phyloP scores from a whole-genome alignment of 371 early-diverging fungal species.

The Paraphysoderma sedebokerense region DNA sequence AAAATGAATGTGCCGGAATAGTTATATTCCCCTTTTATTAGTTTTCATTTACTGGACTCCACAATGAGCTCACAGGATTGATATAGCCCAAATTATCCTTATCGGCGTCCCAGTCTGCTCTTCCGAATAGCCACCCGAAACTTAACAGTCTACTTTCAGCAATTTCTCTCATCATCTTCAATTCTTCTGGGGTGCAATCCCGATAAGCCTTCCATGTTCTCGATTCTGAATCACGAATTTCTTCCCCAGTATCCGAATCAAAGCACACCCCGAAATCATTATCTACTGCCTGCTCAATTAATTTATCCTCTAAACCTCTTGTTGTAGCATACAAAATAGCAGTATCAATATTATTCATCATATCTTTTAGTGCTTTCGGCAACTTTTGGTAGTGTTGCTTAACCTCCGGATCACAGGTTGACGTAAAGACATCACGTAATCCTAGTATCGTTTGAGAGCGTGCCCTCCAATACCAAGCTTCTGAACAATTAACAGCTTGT shows the following conservation, averaged over 20 bases:
- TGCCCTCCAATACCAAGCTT: slow-evolving; percentile 39
- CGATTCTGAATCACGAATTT: neutral
- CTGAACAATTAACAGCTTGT: slow-evolving; percentile 20
- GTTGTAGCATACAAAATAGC: slow-evolving; percentile 19
- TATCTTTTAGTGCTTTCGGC: neutral
- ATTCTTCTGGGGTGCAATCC: slow-evolving; percentile 15
- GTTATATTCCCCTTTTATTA: neutral
- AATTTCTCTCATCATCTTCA: slow-evolving; percentile 19
- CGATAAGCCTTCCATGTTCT: slow-evolving; percentile 12
- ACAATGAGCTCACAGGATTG: slow-evolving; percentile 26
- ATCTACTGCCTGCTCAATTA: slow-evolving; percentile 11
- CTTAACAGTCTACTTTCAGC: slow-evolving; percentile 30
- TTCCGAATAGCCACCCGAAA: slow-evolving; percentile 24
- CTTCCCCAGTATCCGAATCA: slow-evolving; percentile 6
- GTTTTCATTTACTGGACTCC: slow-evolving; percentile 11
- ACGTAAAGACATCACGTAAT: slow-evolving; percentile 7
- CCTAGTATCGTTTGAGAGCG: slow-evolving; percentile 25
- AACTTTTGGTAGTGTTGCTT: slow-evolving; percentile 2
- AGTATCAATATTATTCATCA: slow-evolving; percentile 1
- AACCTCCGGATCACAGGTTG: slow-evolving; percentile 3
- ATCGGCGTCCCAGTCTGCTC: slow-evolving; percentile 20
- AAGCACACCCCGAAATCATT: slow-evolving; percentile 24
- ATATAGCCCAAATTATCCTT: slow-evolving; percentile 20
- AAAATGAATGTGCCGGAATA: too few species aligned
- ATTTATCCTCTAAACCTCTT: slow-evolving; percentile 15